Percentiles rank a stretch among this genome's conserved stretches.
These are phyloP conservation scores for Dioscorea zingiberensis DNA, from an alignment of 106 monocot species.

Conservation along the genomic window DNA sequence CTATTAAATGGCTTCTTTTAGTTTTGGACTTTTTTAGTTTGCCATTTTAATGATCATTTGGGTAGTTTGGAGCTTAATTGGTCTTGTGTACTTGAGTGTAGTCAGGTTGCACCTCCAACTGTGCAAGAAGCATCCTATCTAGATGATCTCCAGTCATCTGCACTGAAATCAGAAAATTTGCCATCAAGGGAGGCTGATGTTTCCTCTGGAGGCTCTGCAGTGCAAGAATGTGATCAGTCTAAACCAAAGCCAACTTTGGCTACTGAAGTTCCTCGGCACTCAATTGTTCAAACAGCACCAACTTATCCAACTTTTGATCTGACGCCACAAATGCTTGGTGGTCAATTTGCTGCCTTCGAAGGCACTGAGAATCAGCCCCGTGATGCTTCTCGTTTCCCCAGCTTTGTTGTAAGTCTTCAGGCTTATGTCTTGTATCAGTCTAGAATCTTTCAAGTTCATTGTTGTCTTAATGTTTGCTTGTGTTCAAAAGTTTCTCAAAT, in stretches of 20 bases:
- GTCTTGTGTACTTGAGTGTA: constrained; percentile 16
- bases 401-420: constrained; percentile 50
- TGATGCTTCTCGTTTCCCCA: constrained; percentile 35
- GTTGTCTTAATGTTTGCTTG: not conserved
- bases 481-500: not conserved
- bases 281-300: constrained; percentile 46
- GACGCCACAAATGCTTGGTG: constrained; percentile 52
- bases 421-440: not conserved
- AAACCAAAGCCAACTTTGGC: constrained; percentile 20
- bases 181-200: constrained; percentile 17
- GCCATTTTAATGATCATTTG: not conserved
- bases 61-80: not conserved
- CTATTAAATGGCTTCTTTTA: not conserved
- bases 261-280: constrained; percentile 21
- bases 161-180: constrained; percentile 29
- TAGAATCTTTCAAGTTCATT: not conserved
- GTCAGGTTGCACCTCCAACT: constrained; percentile 33
- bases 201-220: constrained; percentile 17
- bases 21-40: too few relatives aligned
- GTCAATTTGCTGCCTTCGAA: constrained; percentile 39
- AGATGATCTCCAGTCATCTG: constrained; percentile 19
- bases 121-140: constrained; percentile 22
- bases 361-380: constrained; percentile 37
- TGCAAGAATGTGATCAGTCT: constrained; percentile 35
- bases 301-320: constrained; percentile 45